A percentile compares a stretch with the other conserved stretches of the same genome.
These are phyloP conservation scores for Saturnispora ahearnii DNA, from an alignment of 805 yeast genomes.

Conservation along the genomic window DNA sequence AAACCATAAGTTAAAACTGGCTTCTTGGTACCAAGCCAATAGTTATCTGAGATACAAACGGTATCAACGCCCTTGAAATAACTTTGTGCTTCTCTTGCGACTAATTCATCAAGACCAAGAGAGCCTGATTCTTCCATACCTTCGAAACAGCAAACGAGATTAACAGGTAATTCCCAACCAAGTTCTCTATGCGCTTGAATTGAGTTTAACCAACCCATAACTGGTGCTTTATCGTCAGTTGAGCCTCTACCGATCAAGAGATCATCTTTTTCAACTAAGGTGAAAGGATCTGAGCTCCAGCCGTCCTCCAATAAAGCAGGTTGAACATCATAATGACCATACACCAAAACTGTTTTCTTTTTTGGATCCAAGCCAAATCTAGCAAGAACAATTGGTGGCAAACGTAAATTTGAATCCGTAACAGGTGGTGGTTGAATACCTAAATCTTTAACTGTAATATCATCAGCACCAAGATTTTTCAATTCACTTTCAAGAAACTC, in stretches of 20 bases:
- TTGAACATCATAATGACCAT: constrained; percentile 98
- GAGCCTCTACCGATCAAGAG: constrained; percentile 87
- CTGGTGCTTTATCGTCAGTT: constrained; percentile 98
- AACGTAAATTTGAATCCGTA: constrained; percentile 49
- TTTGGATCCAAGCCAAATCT: constrained; percentile 72
- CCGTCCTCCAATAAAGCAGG: constrained; percentile 92
- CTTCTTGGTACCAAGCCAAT: constrained; percentile 96
- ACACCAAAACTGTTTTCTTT: constrained; percentile 83
- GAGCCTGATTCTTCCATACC: constrained; percentile 99
- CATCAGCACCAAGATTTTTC: constrained; percentile 64
- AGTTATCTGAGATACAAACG: constrained; percentile 93
- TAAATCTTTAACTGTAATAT: constrained; percentile 70
- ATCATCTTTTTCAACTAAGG: constrained; percentile 56
- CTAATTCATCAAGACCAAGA: constrained; percentile 76
- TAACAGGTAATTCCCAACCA: constrained; percentile 86
- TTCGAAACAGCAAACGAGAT: constrained; percentile 86
- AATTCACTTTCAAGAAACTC: constrained; percentile 68
- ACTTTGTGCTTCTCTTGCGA: constrained; percentile 63
- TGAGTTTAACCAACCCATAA: constrained; percentile 91
- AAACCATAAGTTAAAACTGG: constrained; percentile 97
- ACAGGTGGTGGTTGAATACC: constrained; percentile 93
- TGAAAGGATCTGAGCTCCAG: constrained; percentile 91
- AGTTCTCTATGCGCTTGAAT: constrained; percentile 83
- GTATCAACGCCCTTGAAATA: constrained; percentile 89
- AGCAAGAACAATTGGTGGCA: constrained; percentile 94